phyloP scores from a whole-genome alignment of 331 rosid species.

The Dryas integrifolia region DNA sequence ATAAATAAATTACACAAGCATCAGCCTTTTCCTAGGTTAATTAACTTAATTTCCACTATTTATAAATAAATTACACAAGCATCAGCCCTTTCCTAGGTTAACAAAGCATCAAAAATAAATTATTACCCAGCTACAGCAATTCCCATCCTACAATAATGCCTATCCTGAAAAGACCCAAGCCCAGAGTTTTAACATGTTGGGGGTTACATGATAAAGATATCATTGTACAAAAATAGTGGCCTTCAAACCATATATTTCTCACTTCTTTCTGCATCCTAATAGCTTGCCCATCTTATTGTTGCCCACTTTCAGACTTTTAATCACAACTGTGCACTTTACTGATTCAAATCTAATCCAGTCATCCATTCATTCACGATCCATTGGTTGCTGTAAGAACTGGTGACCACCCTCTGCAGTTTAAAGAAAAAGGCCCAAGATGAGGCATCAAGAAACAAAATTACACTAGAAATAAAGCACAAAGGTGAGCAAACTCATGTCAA shows the following conservation, averaged over 20 bases:
- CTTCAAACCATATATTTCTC: conserved; percentile 10
- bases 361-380: conserved; percentile 43
- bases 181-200: conserved; percentile 31
- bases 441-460: conserved; percentile 17
- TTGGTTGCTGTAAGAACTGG: conserved; percentile 50
- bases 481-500: neutral
- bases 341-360: conserved; percentile 13
- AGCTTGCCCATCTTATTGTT: conserved; percentile 6
- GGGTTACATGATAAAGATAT: conserved; percentile 23
- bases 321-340: neutral
- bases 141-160: conserved; percentile 22
- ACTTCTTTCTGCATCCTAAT: conserved; percentile 19
- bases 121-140: conserved; percentile 38
- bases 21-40: too few species aligned
- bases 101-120: conserved; percentile 26
- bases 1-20: too few species aligned
- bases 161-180: conserved; percentile 42
- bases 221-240: conserved; percentile 33
- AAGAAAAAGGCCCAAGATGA: conserved; percentile 15
- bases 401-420: conserved; percentile 56
- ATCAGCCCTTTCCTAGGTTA: conserved; percentile 46
- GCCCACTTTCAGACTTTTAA: conserved; percentile 13
- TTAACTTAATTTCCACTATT: too few species aligned
- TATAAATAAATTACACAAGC: conserved; percentile 26
- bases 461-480: neutral